Evolutionary conservation across 352 stramenopile species (phyloP).

Genomic region (Pythium coloratum): DNA sequence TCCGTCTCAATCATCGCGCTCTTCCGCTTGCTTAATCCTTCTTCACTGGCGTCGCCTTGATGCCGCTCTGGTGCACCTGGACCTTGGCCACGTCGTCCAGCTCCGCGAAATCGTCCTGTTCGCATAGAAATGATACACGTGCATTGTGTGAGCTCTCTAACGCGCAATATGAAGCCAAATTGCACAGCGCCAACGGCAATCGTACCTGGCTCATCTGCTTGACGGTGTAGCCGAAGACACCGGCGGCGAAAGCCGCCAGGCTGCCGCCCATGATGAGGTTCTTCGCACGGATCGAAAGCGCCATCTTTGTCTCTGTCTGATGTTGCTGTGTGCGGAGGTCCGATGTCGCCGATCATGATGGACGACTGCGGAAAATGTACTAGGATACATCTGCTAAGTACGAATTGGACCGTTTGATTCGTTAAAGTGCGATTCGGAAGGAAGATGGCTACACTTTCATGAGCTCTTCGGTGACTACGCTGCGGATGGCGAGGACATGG

Average conservation of each 20-base stretch:
- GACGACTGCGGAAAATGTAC: slow-evolving; percentile 10
- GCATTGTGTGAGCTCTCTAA: background rate
- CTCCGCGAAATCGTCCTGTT: slow-evolving; percentile 80
- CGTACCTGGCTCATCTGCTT: slow-evolving; percentile 78
- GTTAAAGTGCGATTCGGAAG: slow-evolving; percentile 15
- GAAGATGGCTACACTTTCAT: slow-evolving; percentile 16
- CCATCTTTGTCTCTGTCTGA: slow-evolving; percentile 35
- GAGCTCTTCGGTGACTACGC: slow-evolving; percentile 18
- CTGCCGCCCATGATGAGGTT: slow-evolving; percentile 72
- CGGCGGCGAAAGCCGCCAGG: slow-evolving; percentile 60
- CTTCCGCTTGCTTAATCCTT: slow-evolving; percentile 36
- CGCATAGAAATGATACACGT: background rate
- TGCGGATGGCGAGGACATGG: slow-evolving; percentile 17
- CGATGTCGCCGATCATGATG: slow-evolving; percentile 15
- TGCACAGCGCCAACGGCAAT: background rate
- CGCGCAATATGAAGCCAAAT: background rate
- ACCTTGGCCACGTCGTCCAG: slow-evolving; percentile 76
- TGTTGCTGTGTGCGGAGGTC: background rate
- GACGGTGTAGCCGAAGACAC: slow-evolving; percentile 79
- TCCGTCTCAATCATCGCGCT: background rate
- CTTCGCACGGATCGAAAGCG: slow-evolving; percentile 68
- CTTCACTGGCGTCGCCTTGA: slow-evolving; percentile 60
- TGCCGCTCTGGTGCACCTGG: slow-evolving; percentile 78
- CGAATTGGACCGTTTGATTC: slow-evolving; percentile 8
- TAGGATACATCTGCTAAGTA: slow-evolving; percentile 1